Conservation (phyloP, 1,139 yeast genomes). For the Cylindricascospora bacillispora region DNA sequence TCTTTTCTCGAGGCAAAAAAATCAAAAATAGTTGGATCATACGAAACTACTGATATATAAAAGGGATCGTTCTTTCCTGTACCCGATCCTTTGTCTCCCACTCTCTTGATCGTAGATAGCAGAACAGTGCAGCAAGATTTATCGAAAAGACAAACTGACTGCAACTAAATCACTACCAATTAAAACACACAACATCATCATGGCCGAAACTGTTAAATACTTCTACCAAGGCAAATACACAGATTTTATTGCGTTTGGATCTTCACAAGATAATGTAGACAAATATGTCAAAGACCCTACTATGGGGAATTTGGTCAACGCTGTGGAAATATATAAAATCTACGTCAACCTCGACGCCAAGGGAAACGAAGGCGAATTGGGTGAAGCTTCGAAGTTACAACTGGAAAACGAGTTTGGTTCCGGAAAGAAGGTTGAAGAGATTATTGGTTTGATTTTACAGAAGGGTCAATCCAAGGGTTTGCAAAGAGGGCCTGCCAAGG, state of each 20-base stretch:
- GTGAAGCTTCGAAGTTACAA: conserved; percentile 58
- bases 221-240: conserved; percentile 52
- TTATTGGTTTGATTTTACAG: conserved; percentile 40
- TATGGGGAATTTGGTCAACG: conserved; percentile 34
- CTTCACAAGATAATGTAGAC: conserved; percentile 37
- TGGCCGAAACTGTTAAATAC: conserved; percentile 30
- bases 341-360: conserved; percentile 45
- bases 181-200: conserved; percentile 4
- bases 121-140: too few relatives aligned
- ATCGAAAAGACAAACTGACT: too few relatives aligned
- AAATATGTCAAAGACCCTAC: conserved; percentile 42
- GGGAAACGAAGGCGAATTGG: conserved; percentile 61
- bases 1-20: too few relatives aligned
- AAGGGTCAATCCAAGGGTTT: conserved; percentile 32
- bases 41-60: too few relatives aligned
- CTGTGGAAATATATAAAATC: conserved; percentile 53
- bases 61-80: too few relatives aligned
- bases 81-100: too few relatives aligned
- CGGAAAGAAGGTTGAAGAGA: conserved; percentile 32
- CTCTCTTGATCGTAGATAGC: too few relatives aligned
- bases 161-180: background rate
- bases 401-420: conserved; percentile 57
- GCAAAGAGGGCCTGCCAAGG: background rate
- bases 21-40: too few relatives aligned
- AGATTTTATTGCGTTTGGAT: conserved; percentile 57